Percentiles rank a stretch among this genome's conserved stretches.
phyloP scores from a whole-genome alignment of 352 stramenopile species.

The Phytopythium vexans region DNA sequence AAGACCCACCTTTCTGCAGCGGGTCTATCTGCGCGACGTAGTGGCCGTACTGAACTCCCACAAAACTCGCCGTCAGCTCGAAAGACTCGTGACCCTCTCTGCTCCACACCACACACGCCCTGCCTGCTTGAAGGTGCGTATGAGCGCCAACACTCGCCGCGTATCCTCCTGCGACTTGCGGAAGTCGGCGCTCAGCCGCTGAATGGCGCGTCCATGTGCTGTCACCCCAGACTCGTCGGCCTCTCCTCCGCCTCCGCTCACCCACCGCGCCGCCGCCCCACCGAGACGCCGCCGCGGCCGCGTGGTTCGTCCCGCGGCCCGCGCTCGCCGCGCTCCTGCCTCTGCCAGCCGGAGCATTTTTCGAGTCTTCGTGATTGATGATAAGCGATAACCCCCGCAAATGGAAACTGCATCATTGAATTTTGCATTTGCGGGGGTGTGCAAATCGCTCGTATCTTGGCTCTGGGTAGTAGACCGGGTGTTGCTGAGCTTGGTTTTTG shows the following conservation, averaged over 20 bases:
- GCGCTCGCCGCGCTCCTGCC: neutral
- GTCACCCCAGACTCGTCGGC: too few relatives aligned
- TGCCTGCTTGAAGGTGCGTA: conserved; percentile 87
- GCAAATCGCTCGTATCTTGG: too few relatives aligned
- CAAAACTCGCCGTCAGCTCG: neutral
- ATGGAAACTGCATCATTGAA: too few relatives aligned
- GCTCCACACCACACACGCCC: neutral
- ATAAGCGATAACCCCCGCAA: too few relatives aligned
- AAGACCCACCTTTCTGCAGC: conserved; percentile 61
- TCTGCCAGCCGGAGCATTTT: conserved; percentile 4
- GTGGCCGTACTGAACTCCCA: conserved; percentile 63
- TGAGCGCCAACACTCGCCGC: conserved; percentile 73
- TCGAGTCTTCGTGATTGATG: too few relatives aligned
- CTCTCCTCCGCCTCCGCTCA: too few relatives aligned
- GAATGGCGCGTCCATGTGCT: conserved; percentile 16
- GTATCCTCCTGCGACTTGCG: conserved; percentile 85
- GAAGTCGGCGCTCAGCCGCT: conserved; percentile 75
- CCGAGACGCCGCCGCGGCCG: too few relatives aligned
- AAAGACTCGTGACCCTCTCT: neutral
- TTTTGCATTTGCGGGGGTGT: too few relatives aligned
- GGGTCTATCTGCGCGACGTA: conserved; percentile 87
- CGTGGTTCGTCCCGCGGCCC: neutral
- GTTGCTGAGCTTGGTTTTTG: too few relatives aligned
- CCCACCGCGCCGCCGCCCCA: too few relatives aligned
- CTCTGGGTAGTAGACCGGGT: too few relatives aligned